phyloP scores from a whole-genome alignment of 768 basidiomycete genomes.

The Podaxis sp. region DNA sequence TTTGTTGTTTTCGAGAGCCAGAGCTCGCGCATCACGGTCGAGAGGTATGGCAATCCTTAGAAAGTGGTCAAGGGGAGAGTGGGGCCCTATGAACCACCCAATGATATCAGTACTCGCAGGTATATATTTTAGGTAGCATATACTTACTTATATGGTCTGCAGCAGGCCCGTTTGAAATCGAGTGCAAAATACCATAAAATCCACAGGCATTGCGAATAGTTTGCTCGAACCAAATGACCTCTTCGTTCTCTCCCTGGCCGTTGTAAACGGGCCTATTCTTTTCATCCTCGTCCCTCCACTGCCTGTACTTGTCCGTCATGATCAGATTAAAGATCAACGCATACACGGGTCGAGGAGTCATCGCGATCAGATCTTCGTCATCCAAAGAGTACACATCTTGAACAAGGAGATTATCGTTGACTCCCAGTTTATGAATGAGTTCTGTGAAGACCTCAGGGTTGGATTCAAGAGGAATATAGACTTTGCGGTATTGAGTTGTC shows the following conservation, averaged over 20 bases:
- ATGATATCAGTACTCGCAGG: background rate
- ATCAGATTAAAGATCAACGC: slow-evolving; percentile 29
- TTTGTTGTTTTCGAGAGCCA: slow-evolving; percentile 24
- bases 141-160: slow-evolving; percentile 20
- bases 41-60: slow-evolving; percentile 20
- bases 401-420: slow-evolving; percentile 22
- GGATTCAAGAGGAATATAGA: slow-evolving; percentile 32
- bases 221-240: slow-evolving; percentile 32
- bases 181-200: slow-evolving; percentile 31
- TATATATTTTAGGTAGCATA: background rate
- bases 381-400: slow-evolving; percentile 31
- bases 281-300: slow-evolving; percentile 18
- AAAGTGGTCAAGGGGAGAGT: slow-evolving; percentile 21
- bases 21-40: slow-evolving; percentile 23
- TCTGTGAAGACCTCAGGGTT: slow-evolving; percentile 32
- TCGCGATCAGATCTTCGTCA: slow-evolving; percentile 26
- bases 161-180: slow-evolving; percentile 24
- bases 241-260: slow-evolving; percentile 26
- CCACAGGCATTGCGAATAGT: slow-evolving; percentile 36
- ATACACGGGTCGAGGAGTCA: slow-evolving; percentile 26
- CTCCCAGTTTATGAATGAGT: slow-evolving; percentile 27
- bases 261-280: slow-evolving; percentile 20
- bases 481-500: slow-evolving; percentile 17
- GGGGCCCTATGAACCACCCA: slow-evolving; percentile 14
- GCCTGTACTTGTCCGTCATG: slow-evolving; percentile 18